These are phyloP conservation scores for Cocos nucifera DNA, from an alignment of 176 grass and related monocot genomes.

Conservation along the genomic window DNA sequence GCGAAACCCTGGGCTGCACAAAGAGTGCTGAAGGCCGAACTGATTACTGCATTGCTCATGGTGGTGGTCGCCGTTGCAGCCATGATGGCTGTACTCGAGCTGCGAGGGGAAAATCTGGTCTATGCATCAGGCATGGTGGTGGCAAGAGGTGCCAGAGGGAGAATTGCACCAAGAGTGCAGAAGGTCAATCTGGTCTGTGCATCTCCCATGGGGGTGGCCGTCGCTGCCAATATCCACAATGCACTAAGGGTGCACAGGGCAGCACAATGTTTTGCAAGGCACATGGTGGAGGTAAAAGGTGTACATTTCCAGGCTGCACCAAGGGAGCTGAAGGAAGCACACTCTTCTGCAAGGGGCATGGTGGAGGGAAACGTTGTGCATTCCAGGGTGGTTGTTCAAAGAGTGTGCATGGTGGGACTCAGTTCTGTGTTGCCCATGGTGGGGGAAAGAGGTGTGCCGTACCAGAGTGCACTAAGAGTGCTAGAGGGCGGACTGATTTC, in stretches of 20 bases:
- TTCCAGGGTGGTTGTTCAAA: constrained; percentile 34
- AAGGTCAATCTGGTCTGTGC: constrained; percentile 46
- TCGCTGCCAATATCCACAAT: constrained; percentile 34
- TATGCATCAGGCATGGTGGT: too few species aligned
- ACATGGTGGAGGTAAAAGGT: constrained; percentile 58
- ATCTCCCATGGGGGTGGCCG: constrained; percentile 53
- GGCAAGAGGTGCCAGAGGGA: constrained; percentile 48
- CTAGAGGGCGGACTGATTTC: constrained; percentile 41
- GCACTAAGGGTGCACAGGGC: constrained; percentile 44
- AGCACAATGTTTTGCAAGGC: constrained; percentile 48
- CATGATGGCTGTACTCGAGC: too few species aligned
- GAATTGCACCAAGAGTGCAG: constrained; percentile 46
- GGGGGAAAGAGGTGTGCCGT: constrained; percentile 39
- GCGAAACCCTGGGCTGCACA: constrained; percentile 40
- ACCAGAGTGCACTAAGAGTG: constrained; percentile 40
- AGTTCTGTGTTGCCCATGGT: constrained; percentile 51
- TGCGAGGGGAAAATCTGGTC: too few species aligned
- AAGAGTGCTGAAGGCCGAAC: constrained; percentile 45
- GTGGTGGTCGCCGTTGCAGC: constrained; percentile 40
- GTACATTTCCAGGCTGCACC: constrained; percentile 26
- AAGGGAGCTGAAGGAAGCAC: constrained; percentile 55
- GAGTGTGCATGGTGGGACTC: constrained; percentile 45
- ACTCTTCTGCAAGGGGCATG: constrained; percentile 38
- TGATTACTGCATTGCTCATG: constrained; percentile 46
- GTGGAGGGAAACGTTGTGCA: constrained; percentile 46